Evolutionary conservation across 805 yeast genomes (phyloP).

Genomic region (Wickerhamomyces queroliae): DNA sequence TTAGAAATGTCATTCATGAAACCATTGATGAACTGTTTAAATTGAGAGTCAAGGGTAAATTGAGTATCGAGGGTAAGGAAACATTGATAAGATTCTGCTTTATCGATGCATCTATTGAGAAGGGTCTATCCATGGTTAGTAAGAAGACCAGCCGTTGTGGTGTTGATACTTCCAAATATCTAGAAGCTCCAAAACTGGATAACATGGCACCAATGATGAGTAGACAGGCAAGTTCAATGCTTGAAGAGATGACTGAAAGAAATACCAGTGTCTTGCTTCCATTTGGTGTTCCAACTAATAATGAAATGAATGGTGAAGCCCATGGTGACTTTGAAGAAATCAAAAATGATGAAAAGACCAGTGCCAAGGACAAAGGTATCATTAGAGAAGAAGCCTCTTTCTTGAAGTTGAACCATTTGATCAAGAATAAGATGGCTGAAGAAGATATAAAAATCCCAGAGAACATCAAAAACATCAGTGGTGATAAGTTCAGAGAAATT

Average conservation of each 20-base stretch:
- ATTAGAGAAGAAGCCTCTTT: constrained; percentile 21
- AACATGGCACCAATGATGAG: constrained; percentile 6
- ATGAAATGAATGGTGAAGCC: constrained; percentile 21
- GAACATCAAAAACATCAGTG: constrained; percentile 22
- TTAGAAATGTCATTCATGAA: constrained; percentile 36
- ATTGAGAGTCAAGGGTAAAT: constrained; percentile 46
- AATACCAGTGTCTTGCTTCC: constrained; percentile 32
- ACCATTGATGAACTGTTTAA: constrained; percentile 53
- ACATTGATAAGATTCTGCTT: constrained; percentile 65
- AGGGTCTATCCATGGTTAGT: constrained; percentile 33
- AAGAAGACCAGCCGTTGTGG: constrained; percentile 16
- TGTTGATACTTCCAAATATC: not conserved
- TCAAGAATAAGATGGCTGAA: constrained; percentile 11
- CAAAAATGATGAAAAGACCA: constrained; percentile 16
- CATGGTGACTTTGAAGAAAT: constrained; percentile 25
- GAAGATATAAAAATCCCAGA: constrained; percentile 21
- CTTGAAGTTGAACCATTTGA: constrained; percentile 12
- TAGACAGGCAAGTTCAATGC: constrained; percentile 13
- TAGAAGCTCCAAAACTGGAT: not conserved
- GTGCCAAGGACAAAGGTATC: constrained; percentile 12
- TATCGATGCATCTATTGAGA: constrained; percentile 65
- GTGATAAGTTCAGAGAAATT: constrained; percentile 30
- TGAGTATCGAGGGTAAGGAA: constrained; percentile 74
- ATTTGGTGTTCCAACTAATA: constrained; percentile 28
- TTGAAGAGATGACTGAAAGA: constrained; percentile 20